Conservation (phyloP, 2,329 filamentous ascomycete genomes). For the Chaetomium strumarium region DNA sequence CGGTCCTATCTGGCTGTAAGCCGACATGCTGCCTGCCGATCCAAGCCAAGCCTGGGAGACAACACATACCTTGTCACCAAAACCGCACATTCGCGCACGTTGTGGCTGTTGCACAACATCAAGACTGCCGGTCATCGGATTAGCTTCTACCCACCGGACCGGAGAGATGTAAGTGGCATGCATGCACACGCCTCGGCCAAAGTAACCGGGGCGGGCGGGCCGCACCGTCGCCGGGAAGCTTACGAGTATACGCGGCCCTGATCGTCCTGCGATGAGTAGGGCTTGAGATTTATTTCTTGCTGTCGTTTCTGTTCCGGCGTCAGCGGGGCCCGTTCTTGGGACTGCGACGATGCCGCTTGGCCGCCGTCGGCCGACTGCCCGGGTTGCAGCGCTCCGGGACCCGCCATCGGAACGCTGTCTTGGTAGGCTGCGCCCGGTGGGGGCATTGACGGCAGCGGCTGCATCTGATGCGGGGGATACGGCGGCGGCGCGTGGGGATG, state of each 20-base stretch:
- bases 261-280: constrained; percentile 22
- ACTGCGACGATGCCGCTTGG: constrained; percentile 12
- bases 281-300: constrained; percentile 22
- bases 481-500: constrained; percentile 12
- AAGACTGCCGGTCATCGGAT: constrained; percentile 43
- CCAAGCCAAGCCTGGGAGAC: background rate
- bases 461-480: constrained; percentile 18
- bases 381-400: constrained; percentile 17
- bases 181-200: background rate
- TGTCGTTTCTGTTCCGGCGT: constrained; percentile 24
- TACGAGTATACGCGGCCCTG: constrained; percentile 24
- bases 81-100: constrained; percentile 95
- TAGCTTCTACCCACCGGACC: constrained; percentile 13
- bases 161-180: background rate
- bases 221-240: constrained; percentile 5
- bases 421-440: constrained; percentile 18
- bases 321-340: constrained; percentile 20
- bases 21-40: background rate
- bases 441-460: constrained; percentile 23
- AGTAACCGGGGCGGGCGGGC: background rate
- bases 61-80: constrained; percentile 80
- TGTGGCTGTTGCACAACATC: constrained; percentile 85
- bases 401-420: constrained; percentile 18
- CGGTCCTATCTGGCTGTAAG: constrained; percentile 61
- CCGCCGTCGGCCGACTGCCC: constrained; percentile 17